These are phyloP conservation scores for Kokia cookei DNA, from an alignment of 441 rosid species.

Conservation along the genomic window DNA sequence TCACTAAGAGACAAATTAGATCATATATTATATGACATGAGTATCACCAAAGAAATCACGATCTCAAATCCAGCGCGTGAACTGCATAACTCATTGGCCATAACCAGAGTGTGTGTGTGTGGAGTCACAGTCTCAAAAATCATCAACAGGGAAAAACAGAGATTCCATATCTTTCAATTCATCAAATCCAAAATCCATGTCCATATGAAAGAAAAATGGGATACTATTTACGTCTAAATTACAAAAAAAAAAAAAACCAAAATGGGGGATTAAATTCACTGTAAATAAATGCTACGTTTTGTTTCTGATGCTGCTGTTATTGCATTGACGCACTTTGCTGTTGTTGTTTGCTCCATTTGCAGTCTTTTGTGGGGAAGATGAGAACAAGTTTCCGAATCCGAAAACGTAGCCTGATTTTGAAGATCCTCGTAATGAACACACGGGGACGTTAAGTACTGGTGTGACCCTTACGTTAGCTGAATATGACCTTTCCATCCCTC, in stretches of 20 bases:
- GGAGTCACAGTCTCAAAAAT: no score
- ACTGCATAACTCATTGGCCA: neutral
- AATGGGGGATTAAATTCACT: neutral
- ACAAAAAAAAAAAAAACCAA: neutral
- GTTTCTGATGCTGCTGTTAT: conserved; percentile 20
- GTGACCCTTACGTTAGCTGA: conserved; percentile 77
- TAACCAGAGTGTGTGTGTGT: no score
- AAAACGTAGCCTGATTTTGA: conserved; percentile 54
- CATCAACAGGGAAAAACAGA: neutral
- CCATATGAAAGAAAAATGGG: neutral
- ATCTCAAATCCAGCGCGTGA: conserved; percentile 5
- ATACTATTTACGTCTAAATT: neutral
- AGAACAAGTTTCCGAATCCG: conserved; percentile 70
- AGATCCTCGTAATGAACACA: conserved; percentile 60
- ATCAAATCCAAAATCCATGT: neutral
- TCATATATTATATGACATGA: conserved; percentile 17
- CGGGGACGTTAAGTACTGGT: conserved; percentile 89
- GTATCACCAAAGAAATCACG: neutral
- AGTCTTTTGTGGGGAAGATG: conserved; percentile 56
- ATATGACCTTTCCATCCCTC: conserved; percentile 89
- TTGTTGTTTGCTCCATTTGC: conserved; percentile 19
- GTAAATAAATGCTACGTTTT: neutral
- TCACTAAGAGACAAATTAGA: conserved; percentile 29
- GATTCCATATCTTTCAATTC: conserved; percentile 15
- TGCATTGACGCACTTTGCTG: conserved; percentile 23